Percentiles rank a stretch among this genome's conserved stretches.
Conservation (phyloP, 2,329 filamentous ascomycete genomes). For the Trichoderma afroharzianum region DNA sequence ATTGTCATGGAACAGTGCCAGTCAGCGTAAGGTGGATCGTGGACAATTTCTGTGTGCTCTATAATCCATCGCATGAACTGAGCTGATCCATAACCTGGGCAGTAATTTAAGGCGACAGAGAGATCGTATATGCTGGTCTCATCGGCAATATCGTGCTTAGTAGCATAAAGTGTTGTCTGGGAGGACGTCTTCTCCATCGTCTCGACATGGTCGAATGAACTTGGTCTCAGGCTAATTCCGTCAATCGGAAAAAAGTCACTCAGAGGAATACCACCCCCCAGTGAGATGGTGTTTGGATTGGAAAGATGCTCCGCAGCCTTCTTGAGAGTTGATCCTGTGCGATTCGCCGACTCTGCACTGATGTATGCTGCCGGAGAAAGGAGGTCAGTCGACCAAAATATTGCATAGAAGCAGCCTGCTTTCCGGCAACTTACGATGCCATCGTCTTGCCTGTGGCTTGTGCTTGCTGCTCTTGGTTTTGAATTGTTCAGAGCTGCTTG, state of each 20-base stretch:
- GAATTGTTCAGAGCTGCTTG: conserved; percentile 2
- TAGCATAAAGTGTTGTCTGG: not conserved
- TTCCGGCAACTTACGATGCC: not conserved
- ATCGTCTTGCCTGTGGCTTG: conserved; percentile 1
- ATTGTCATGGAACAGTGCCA: conserved; percentile 10
- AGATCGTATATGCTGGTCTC: conserved; percentile 4
- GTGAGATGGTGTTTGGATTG: conserved; percentile 4
- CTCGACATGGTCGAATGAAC: not conserved
- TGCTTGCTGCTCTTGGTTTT: conserved; percentile 4
- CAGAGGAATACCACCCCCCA: conserved; percentile 4
- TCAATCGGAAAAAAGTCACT: conserved; percentile 7
- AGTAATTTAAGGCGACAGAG: conserved; percentile 1
- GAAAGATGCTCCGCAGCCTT: not conserved
- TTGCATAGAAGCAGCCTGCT: not conserved
- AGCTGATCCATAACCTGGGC: not conserved
- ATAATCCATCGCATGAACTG: conserved; percentile 11
- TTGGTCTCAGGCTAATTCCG: not conserved
- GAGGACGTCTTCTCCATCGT: not conserved
- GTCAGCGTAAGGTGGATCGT: conserved; percentile 8
- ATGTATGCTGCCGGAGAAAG: not conserved
- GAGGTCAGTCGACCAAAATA: not conserved
- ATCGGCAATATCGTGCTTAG: conserved; percentile 9
- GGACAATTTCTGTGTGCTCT: conserved; percentile 8
- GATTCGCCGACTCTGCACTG: conserved; percentile 1
- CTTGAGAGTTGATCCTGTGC: conserved; percentile 5